Evolutionary conservation across 2,329 filamentous ascomycete genomes (phyloP).

Genomic region (Camillea tinctor): DNA sequence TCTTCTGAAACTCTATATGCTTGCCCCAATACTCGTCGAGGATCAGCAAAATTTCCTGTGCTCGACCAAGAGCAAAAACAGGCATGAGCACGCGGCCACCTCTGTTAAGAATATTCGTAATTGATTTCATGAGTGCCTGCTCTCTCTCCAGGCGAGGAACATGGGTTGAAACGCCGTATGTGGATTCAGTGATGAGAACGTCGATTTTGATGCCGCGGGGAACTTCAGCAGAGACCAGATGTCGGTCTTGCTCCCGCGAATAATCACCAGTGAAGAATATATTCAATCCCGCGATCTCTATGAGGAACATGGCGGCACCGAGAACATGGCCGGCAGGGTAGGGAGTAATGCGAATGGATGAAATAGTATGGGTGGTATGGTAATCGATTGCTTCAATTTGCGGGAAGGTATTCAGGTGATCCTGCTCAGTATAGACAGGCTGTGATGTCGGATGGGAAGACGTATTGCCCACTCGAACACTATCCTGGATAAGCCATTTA

Average conservation of each 20-base stretch:
- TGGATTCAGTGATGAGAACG: slow-evolving; percentile 95
- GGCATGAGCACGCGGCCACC: slow-evolving; percentile 92
- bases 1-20: slow-evolving; percentile 82
- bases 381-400: slow-evolving; percentile 98
- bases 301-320: slow-evolving; percentile 95
- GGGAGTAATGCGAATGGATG: slow-evolving; percentile 92
- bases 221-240: slow-evolving; percentile 90
- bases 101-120: slow-evolving; percentile 85
- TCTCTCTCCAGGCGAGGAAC: slow-evolving; percentile 89
- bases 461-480: slow-evolving; percentile 80
- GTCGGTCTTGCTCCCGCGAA: slow-evolving; percentile 90
- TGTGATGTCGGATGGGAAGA: slow-evolving; percentile 64
- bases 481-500: slow-evolving; percentile 98
- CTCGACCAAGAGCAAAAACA: slow-evolving; percentile 89
- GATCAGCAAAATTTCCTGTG: slow-evolving; percentile 91
- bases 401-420: slow-evolving; percentile 90
- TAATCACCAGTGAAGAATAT: slow-evolving; percentile 98
- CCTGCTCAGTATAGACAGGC: slow-evolving; percentile 90
- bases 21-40: slow-evolving; percentile 96
- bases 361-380: slow-evolving; percentile 95
- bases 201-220: slow-evolving; percentile 89
- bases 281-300: slow-evolving; percentile 95
- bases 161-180: slow-evolving; percentile 93
- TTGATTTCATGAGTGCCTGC: slow-evolving; percentile 90
- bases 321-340: slow-evolving; percentile 98